Evolutionary conservation across 2,329 filamentous ascomycete genomes (phyloP).

Genomic region (Knufia fluminis): DNA sequence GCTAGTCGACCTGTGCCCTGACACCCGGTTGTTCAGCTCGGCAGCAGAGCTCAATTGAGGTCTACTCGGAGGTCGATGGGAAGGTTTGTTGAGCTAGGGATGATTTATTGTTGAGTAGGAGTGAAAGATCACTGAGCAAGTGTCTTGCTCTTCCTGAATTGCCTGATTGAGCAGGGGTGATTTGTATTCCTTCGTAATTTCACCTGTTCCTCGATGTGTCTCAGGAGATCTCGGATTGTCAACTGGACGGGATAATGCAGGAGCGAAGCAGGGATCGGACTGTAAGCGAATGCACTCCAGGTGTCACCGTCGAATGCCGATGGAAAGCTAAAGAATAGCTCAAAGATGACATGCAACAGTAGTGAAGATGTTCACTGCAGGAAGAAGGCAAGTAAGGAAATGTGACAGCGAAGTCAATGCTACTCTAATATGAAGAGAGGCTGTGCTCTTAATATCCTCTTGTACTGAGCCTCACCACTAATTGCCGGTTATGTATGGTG

Average conservation of each 20-base stretch:
- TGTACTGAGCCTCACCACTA: too few species aligned
- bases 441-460: background rate
- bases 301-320: background rate
- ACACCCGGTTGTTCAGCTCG: too few species aligned
- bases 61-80: background rate
- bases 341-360: background rate
- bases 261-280: background rate
- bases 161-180: background rate
- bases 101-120: too few species aligned
- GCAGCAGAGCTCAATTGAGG: background rate
- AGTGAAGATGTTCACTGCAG: background rate
- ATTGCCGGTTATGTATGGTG: too few species aligned
- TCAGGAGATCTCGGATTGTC: constrained; percentile 1
- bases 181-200: background rate
- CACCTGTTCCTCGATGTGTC: background rate
- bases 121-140: background rate
- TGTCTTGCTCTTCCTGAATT: background rate
- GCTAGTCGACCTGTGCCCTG: too few species aligned
- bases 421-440: background rate
- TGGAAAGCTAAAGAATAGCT: background rate
- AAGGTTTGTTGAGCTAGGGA: background rate
- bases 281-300: background rate
- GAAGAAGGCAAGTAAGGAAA: background rate
- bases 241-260: constrained; percentile 1
- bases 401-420: background rate